Percentiles rank a stretch among this genome's conserved stretches.
Evolutionary conservation across 345 rosid genomes (phyloP).

Genomic region (Dipteronia dyeriana): DNA sequence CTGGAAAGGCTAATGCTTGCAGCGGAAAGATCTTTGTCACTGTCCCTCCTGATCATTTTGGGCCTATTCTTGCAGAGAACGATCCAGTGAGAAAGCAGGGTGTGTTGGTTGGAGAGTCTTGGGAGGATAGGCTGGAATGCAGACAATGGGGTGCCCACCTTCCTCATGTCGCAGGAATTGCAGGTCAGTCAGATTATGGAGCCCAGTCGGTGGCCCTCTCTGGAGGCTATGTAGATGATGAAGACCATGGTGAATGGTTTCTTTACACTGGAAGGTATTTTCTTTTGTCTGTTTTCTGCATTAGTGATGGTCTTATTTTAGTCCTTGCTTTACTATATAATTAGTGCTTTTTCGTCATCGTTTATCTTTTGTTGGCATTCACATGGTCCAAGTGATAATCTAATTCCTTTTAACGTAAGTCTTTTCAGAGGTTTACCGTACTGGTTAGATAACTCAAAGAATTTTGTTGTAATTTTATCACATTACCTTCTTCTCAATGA

Average conservation of each 20-base stretch:
- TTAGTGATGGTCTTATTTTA: not conserved
- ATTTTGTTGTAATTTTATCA: not conserved
- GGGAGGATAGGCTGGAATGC: constrained; percentile 68
- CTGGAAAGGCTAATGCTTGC: constrained; percentile 78
- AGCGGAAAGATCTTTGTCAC: constrained; percentile 77
- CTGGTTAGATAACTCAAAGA: not conserved
- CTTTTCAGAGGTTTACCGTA: not conserved
- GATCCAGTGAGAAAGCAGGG: constrained; percentile 71
- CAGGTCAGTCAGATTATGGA: constrained; percentile 71
- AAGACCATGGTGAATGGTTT: constrained; percentile 88
- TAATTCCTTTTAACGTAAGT: not conserved
- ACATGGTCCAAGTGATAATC: not conserved
- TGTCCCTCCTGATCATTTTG: constrained; percentile 68
- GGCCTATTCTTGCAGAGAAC: constrained; percentile 70
- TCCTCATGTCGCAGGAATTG: constrained; percentile 78
- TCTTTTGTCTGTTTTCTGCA: not conserved
- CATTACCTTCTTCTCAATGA: not conserved
- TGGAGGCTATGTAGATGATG: constrained; percentile 78
- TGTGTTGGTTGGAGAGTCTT: constrained; percentile 66
- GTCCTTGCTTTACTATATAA: not conserved
- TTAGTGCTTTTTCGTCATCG: not conserved
- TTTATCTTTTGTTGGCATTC: not conserved
- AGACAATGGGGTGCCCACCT: constrained; percentile 83
- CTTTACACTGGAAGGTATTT: constrained; percentile 69
- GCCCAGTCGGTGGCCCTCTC: constrained; percentile 84